Evolutionary conservation across 164 flowering plant species (phyloP).

Genomic region (Brasenia schreberi): DNA sequence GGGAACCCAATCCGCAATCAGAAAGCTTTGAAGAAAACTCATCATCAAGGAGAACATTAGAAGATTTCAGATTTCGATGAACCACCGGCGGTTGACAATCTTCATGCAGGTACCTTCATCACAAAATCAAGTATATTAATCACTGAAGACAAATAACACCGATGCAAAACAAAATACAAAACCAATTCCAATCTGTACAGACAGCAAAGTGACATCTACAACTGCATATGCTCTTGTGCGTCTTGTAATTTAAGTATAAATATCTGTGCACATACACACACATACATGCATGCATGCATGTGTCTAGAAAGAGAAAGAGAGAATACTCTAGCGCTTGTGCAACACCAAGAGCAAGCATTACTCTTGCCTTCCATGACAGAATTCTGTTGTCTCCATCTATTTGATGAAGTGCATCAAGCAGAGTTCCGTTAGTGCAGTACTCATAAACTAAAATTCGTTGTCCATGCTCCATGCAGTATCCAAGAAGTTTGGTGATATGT

Average conservation of each 20-base stretch:
- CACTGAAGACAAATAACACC: too few relatives aligned
- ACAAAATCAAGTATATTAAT: background rate
- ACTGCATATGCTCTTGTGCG: too few relatives aligned
- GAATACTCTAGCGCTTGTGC: conserved; percentile 84
- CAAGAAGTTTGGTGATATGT: conserved; percentile 80
- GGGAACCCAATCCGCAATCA: conserved; percentile 81
- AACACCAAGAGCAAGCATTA: conserved; percentile 82
- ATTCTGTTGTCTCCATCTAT: conserved; percentile 34
- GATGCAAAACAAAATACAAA: too few relatives aligned
- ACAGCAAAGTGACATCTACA: too few relatives aligned
- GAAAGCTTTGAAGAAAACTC: conserved; percentile 60
- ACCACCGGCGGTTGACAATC: conserved; percentile 71
- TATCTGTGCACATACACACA: too few relatives aligned
- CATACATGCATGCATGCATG: too few relatives aligned
- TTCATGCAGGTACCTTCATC: conserved; percentile 82
- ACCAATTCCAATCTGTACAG: too few relatives aligned
- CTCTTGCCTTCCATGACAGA: conserved; percentile 77
- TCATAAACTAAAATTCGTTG: conserved; percentile 74
- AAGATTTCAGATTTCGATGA: conserved; percentile 78
- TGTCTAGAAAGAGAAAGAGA: background rate
- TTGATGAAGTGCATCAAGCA: conserved; percentile 72
- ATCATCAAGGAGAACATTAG: conserved; percentile 83
- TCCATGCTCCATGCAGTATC: conserved; percentile 85
- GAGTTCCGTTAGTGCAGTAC: conserved; percentile 63
- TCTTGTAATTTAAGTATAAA: too few relatives aligned